These are phyloP conservation scores for Solanum neorickii DNA, from an alignment of 257 asterid genomes.

Conservation along the genomic window DNA sequence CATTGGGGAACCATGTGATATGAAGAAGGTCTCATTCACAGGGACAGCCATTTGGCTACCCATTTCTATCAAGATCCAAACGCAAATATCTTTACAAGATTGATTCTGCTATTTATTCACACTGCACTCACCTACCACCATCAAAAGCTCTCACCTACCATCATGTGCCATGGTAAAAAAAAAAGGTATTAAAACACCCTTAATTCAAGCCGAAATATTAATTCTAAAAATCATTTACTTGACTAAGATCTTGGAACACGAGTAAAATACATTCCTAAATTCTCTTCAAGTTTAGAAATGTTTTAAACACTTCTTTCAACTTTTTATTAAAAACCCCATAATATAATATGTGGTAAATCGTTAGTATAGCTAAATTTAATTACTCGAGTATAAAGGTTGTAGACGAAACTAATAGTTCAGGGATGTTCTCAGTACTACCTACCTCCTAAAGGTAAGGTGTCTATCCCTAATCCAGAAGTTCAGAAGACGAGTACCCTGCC, in stretches of 20 bases:
- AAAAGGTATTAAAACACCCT: too few relatives aligned
- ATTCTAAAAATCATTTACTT: too few relatives aligned
- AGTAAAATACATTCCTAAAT: too few relatives aligned
- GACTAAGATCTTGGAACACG: too few relatives aligned
- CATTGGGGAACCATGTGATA: conserved; percentile 78
- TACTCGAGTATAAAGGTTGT: too few relatives aligned
- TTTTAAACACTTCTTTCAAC: too few relatives aligned
- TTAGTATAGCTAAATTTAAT: too few relatives aligned
- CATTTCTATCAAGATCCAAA: background rate
- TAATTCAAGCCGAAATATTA: too few relatives aligned
- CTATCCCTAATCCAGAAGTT: background rate
- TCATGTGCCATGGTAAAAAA: background rate
- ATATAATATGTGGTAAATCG: too few relatives aligned
- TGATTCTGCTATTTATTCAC: background rate
- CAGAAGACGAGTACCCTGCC: background rate
- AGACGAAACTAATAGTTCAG: too few relatives aligned
- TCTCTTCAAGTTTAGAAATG: too few relatives aligned
- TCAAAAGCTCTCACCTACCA: background rate
- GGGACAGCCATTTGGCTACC: background rate
- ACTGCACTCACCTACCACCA: background rate
- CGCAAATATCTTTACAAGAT: background rate
- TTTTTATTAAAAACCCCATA: too few relatives aligned
- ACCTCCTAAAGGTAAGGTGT: background rate
- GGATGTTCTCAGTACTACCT: background rate
- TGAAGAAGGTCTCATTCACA: conserved; percentile 42